These are phyloP conservation scores for Neonectria hederae DNA, from an alignment of 2,329 filamentous ascomycete species.

Conservation along the genomic window DNA sequence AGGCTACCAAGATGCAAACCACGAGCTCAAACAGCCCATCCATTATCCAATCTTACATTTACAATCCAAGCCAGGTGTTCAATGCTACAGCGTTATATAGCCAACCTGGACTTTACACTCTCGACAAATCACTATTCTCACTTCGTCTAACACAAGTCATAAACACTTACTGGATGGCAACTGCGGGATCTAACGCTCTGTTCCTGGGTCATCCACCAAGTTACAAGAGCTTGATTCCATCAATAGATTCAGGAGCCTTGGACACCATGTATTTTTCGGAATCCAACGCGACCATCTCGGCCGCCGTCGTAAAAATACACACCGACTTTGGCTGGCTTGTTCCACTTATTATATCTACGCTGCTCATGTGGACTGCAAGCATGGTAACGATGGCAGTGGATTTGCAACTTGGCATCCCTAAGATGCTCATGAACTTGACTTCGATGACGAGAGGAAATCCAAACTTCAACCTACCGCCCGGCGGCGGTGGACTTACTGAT, in stretches of 20 bases:
- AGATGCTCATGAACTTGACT: conserved; percentile 21
- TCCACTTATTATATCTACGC: conserved; percentile 3
- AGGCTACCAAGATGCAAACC: background rate
- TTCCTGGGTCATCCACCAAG: conserved; percentile 8
- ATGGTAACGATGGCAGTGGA: conserved; percentile 16
- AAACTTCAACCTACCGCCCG: conserved; percentile 1
- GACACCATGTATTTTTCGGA: background rate
- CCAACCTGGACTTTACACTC: background rate
- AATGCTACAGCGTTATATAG: background rate
- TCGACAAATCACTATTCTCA: background rate
- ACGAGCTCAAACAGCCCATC: background rate
- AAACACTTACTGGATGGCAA: conserved; percentile 8
- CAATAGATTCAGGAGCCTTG: no score
- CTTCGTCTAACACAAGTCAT: conserved; percentile 5
- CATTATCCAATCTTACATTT: background rate
- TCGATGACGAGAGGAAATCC: conserved; percentile 13
- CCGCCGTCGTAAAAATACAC: background rate
- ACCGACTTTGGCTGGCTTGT: conserved; percentile 12
- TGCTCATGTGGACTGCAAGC: conserved; percentile 2
- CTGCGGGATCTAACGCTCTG: background rate
- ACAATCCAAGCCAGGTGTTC: background rate
- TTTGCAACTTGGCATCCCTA: conserved; percentile 9
- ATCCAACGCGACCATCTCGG: conserved; percentile 1
- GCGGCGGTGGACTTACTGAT: conserved; percentile 1
- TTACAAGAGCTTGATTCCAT: background rate